Percentiles rank a stretch among this genome's conserved stretches.
Conservation (phyloP, 495 filamentous ascomycete genomes). For the Staphylotrichum tortipilum region DNA sequence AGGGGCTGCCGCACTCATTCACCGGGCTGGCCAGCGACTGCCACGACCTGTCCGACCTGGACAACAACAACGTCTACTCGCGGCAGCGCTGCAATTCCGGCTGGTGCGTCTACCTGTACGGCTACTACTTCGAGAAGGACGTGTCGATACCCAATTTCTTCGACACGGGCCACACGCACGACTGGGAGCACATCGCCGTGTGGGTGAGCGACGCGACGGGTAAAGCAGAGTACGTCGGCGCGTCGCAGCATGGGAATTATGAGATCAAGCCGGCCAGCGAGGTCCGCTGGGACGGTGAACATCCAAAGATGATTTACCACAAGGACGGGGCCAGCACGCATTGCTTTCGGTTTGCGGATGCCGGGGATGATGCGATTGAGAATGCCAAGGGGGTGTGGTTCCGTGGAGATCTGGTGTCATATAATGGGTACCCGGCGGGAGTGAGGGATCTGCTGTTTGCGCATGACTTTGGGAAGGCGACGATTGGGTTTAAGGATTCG, state of each 20-base stretch:
- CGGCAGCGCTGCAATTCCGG: conserved; percentile 38
- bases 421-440: conserved; percentile 27
- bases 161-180: conserved; percentile 33
- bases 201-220: conserved; percentile 24
- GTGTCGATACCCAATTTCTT: conserved; percentile 26
- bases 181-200: conserved; percentile 43
- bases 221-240: conserved; percentile 27
- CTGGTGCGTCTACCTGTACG: conserved; percentile 39
- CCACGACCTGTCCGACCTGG: conserved; percentile 32
- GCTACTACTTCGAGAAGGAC: conserved; percentile 44
- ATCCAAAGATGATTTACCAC: conserved; percentile 39
- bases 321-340: conserved; percentile 37
- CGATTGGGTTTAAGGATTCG: conserved; percentile 32
- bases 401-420: conserved; percentile 29
- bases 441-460: conserved; percentile 21
- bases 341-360: conserved; percentile 34
- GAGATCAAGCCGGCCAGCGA: conserved; percentile 22
- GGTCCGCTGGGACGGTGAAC: conserved; percentile 35
- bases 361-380: conserved; percentile 32
- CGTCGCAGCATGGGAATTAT: conserved; percentile 33
- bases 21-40: conserved; percentile 27
- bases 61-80: conserved; percentile 41
- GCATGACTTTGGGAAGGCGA: conserved; percentile 25
- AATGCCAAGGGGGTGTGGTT: conserved; percentile 36
- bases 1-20: conserved; percentile 29